Evolutionary conservation across 2,329 filamentous ascomycete species (phyloP).

Genomic region (Waltergamsia citrina): DNA sequence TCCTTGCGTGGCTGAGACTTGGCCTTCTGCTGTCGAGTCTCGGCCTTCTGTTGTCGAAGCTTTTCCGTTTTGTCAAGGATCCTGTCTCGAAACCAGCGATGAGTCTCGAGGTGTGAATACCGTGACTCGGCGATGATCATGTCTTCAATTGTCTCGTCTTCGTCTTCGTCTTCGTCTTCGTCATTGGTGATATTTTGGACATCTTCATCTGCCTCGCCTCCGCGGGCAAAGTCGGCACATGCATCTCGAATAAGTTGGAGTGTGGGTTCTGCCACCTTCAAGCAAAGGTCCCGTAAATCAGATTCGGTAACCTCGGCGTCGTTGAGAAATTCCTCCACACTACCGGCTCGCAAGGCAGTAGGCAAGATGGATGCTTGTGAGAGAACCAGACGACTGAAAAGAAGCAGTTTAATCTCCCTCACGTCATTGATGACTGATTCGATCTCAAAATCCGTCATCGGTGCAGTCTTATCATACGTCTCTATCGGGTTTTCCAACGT

Average conservation of each 20-base stretch:
- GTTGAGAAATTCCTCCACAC: conserved; percentile 14
- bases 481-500: conserved; percentile 14
- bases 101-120: conserved; percentile 12
- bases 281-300: conserved; percentile 15
- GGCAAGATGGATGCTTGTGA: conserved; percentile 14
- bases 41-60: conserved; percentile 13
- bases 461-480: conserved; percentile 13
- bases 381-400: conserved; percentile 16
- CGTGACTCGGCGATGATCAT: conserved; percentile 7
- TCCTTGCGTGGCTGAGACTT: too few species aligned
- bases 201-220: conserved; percentile 10
- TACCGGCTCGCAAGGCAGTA: conserved; percentile 13
- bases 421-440: conserved; percentile 12
- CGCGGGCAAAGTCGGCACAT: conserved; percentile 16
- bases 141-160: conserved; percentile 10
- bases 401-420: conserved; percentile 15
- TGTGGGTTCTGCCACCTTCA: conserved; percentile 15
- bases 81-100: conserved; percentile 11
- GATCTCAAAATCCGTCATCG: conserved; percentile 14
- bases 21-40: too few species aligned
- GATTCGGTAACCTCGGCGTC: conserved; percentile 13
- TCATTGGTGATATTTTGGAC: conserved; percentile 2
- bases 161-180: conserved; percentile 7
- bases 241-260: conserved; percentile 17
- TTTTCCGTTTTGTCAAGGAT: conserved; percentile 11